A percentile compares a stretch with the other conserved stretches of the same genome.
Evolutionary conservation across 768 basidiomycete species (phyloP).

Genomic region (Termitomyces sp.): DNA sequence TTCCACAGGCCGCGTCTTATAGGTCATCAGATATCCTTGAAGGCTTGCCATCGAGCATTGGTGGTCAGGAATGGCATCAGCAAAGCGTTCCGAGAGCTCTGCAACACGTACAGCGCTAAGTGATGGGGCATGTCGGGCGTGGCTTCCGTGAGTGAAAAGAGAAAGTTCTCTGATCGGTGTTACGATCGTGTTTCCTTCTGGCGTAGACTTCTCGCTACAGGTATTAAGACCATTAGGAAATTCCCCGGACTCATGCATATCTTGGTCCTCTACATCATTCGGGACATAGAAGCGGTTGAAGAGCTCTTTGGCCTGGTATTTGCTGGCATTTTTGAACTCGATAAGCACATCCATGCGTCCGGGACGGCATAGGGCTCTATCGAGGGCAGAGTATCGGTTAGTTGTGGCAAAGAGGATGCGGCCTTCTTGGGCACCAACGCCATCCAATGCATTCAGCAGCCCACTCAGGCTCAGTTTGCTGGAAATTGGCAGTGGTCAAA

Average conservation of each 20-base stretch:
- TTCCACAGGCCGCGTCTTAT: slow-evolving; percentile 48
- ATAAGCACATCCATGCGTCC: too few relatives aligned
- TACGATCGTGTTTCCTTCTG: not conserved
- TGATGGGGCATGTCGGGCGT: slow-evolving; percentile 22
- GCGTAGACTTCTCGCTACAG: not conserved
- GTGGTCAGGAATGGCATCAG: slow-evolving; percentile 33
- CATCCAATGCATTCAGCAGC: slow-evolving; percentile 64
- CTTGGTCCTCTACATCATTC: slow-evolving; percentile 9
- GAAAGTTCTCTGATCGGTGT: not conserved
- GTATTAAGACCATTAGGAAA: not conserved
- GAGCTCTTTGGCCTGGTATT: slow-evolving; percentile 50
- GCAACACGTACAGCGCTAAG: slow-evolving; percentile 29
- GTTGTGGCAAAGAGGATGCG: slow-evolving; percentile 72
- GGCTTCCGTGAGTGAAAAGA: slow-evolving; percentile 17
- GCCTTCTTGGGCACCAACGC: slow-evolving; percentile 64
- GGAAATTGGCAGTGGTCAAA: not conserved
- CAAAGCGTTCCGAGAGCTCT: slow-evolving; percentile 44
- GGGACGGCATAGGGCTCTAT: slow-evolving; percentile 59
- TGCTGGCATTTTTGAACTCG: slow-evolving; percentile 57
- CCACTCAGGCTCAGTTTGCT: slow-evolving; percentile 54
- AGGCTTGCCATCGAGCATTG: slow-evolving; percentile 33
- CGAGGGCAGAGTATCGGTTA: slow-evolving; percentile 53
- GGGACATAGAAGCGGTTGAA: slow-evolving; percentile 58
- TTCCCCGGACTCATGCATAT: too few relatives aligned
- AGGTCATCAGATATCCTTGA: slow-evolving; percentile 49